phyloP scores from a whole-genome alignment of 306 rosid species.

The Trifolium repens region DNA sequence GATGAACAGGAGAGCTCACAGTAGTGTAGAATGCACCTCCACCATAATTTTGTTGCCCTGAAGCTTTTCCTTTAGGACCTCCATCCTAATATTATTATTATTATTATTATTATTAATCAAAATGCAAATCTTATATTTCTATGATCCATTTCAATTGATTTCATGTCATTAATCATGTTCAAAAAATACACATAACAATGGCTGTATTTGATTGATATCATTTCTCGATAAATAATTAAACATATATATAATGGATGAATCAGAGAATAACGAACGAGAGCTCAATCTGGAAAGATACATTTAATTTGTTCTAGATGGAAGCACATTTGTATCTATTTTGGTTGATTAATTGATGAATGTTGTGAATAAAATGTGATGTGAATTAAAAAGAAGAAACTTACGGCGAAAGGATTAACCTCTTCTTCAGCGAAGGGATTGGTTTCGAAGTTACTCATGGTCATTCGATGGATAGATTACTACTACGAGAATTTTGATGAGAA shows the following conservation, averaged over 20 bases:
- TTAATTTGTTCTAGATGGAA: background rate
- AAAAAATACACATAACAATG: background rate
- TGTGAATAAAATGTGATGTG: background rate
- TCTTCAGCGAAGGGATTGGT: conserved; percentile 75
- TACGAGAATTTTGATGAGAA: background rate
- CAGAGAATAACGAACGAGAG: background rate
- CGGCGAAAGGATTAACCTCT: conserved; percentile 82
- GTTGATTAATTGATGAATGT: conserved; percentile 8
- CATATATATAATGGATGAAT: background rate
- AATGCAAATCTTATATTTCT: background rate
- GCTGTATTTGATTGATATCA: no score
- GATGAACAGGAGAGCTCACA: conserved; percentile 47
- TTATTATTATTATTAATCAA: conserved; percentile 21
- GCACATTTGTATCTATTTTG: background rate
- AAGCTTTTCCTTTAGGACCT: conserved; percentile 48
- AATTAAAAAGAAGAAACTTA: conserved; percentile 31
- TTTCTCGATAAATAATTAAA: background rate
- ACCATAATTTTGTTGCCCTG: conserved; percentile 53
- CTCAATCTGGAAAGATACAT: background rate
- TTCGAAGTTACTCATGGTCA: conserved; percentile 59
- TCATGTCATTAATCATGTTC: background rate
- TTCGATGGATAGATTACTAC: background rate
- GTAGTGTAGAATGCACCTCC: conserved; percentile 57
- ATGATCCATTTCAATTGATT: background rate
- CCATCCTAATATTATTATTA: conserved; percentile 48